Percentiles rank a stretch among this genome's conserved stretches.
Conservation (phyloP, 164 flowering plant genomes). For the Malania oleifera region DNA sequence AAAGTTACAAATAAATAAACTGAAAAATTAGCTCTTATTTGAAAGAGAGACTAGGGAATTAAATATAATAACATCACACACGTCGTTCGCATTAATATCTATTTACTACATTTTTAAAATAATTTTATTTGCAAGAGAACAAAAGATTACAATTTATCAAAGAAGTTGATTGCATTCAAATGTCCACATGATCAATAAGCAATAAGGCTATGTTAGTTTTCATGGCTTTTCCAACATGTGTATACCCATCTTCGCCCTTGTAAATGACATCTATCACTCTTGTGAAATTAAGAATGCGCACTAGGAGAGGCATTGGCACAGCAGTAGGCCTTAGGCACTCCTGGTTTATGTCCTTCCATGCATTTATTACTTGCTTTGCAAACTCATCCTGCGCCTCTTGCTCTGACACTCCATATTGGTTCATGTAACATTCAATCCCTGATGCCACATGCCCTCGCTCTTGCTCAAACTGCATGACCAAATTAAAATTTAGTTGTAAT, state of each 20-base stretch:
- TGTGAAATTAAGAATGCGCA: constrained; percentile 25
- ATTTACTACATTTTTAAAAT: too few species aligned
- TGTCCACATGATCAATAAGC: constrained; percentile 14
- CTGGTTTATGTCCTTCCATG: constrained; percentile 51
- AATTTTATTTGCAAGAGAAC: too few species aligned
- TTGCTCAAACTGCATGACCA: constrained; percentile 18
- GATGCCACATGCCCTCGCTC: constrained; percentile 26
- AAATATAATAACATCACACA: too few species aligned
- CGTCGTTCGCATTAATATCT: too few species aligned
- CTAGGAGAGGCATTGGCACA: constrained; percentile 17
- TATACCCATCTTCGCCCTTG: constrained; percentile 35
- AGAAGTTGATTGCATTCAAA: too few species aligned
- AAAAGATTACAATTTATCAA: too few species aligned
- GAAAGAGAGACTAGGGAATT: too few species aligned
- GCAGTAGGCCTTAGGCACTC: constrained; percentile 20
- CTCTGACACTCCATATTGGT: constrained; percentile 20
- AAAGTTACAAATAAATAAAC: too few species aligned
- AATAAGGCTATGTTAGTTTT: constrained; percentile 8
- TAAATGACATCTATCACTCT: constrained; percentile 30
- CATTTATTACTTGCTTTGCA: constrained; percentile 8
- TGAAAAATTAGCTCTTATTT: too few species aligned
- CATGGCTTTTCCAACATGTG: neutral
- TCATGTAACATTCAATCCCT: constrained; percentile 31
- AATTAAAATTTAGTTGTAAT: neutral
- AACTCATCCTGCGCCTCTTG: constrained; percentile 11